phyloP scores from a whole-genome alignment of 1,284 basidiomycete genomes.

The Puccinia coronata region DNA sequence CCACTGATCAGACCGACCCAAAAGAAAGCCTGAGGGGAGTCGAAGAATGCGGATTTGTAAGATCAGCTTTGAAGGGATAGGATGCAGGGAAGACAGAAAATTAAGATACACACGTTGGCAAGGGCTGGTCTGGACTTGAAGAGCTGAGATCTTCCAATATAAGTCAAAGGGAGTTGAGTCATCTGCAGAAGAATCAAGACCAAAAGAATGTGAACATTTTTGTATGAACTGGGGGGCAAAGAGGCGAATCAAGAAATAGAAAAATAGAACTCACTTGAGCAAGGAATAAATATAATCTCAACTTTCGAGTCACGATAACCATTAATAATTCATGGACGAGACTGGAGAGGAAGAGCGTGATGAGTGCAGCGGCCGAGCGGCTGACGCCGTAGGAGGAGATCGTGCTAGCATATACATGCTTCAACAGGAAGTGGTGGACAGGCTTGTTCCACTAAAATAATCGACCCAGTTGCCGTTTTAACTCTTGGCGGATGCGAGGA shows the following conservation, averaged over 20 bases:
- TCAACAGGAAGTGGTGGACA: conserved; percentile 78
- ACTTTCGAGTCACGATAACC: conserved; percentile 64
- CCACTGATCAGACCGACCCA: conserved; percentile 36
- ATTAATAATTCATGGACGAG: conserved; percentile 92
- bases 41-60: conserved; percentile 5
- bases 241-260: not conserved
- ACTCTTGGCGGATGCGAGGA: not conserved
- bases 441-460: conserved; percentile 78
- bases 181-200: conserved; percentile 65
- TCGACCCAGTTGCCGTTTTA: not conserved
- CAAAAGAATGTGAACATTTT: not conserved
- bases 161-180: conserved; percentile 87
- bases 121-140: conserved; percentile 77
- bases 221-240: not conserved
- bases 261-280: conserved; percentile 23
- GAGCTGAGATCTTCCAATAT: conserved; percentile 71
- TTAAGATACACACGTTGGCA: conserved; percentile 58
- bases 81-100: no score
- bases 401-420: conserved; percentile 89
- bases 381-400: conserved; percentile 76
- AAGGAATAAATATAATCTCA: conserved; percentile 55
- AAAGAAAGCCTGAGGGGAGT: conserved; percentile 19
- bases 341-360: conserved; percentile 88
- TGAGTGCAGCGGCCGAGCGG: conserved; percentile 75
- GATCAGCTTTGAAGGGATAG: not conserved